phyloP scores from a whole-genome alignment of 768 basidiomycete species.

The Arthromyces matolae region DNA sequence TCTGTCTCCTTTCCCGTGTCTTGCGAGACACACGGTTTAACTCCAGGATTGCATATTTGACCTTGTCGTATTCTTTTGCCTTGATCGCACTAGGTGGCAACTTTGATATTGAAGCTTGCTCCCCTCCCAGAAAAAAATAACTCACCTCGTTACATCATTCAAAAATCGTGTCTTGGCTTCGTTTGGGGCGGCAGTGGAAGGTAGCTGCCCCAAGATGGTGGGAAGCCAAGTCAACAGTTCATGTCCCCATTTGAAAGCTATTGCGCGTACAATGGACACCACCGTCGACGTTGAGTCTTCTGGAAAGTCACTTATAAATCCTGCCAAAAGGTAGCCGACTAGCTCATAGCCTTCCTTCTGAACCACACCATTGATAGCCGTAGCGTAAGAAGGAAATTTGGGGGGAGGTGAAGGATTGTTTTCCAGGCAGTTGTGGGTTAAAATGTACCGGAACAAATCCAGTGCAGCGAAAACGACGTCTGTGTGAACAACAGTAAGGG shows the following conservation, averaged over 20 bases:
- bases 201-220: conserved; percentile 65
- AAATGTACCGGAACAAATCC: conserved; percentile 71
- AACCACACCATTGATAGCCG: conserved; percentile 57
- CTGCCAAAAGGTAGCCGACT: conserved; percentile 63
- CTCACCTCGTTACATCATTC: conserved; percentile 70
- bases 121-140: conserved; percentile 14
- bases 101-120: background rate
- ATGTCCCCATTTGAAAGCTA: conserved; percentile 63
- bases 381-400: conserved; percentile 59
- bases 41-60: conserved; percentile 71
- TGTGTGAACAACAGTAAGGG: conserved; percentile 77
- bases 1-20: conserved; percentile 59
- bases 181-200: conserved; percentile 53
- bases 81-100: conserved; percentile 52
- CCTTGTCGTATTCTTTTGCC: conserved; percentile 66
- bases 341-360: conserved; percentile 73
- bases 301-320: conserved; percentile 84
- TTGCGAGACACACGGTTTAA: conserved; percentile 75
- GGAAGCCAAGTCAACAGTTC: conserved; percentile 74
- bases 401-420: conserved; percentile 41
- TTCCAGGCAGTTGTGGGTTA: conserved; percentile 73
- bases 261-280: conserved; percentile 71
- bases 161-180: conserved; percentile 72
- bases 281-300: conserved; percentile 76
- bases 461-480: conserved; percentile 81